Percentiles rank a stretch among this genome's conserved stretches.
phyloP scores from a whole-genome alignment of 192 early-diverging fungal species.

The Coemansia sp. region DNA sequence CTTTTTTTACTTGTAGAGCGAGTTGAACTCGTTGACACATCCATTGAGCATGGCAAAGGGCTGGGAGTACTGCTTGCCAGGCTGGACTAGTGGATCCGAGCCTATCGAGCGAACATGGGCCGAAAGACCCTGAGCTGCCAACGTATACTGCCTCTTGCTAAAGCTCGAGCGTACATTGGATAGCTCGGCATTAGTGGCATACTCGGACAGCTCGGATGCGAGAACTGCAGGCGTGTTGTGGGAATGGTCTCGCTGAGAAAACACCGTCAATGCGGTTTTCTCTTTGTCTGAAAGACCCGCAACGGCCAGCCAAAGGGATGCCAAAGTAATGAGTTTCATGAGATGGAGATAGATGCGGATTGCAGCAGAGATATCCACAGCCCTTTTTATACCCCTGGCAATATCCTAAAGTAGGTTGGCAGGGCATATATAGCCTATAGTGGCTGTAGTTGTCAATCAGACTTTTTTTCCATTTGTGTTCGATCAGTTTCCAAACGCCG shows the following conservation, averaged over 20 bases:
- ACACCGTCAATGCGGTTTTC: slow-evolving; percentile 15
- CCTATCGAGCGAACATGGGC: slow-evolving; percentile 15
- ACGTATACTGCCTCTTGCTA: slow-evolving; percentile 15
- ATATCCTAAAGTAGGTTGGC: no score
- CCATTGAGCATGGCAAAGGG: slow-evolving; percentile 27
- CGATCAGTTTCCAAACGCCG: no score
- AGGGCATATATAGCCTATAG: no score
- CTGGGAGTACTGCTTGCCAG: slow-evolving; percentile 14
- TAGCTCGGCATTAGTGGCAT: slow-evolving; percentile 20
- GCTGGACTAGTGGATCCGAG: slow-evolving; percentile 27
- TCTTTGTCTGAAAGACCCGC: slow-evolving; percentile 24
- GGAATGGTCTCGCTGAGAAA: slow-evolving; percentile 18
- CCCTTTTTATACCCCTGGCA: slow-evolving; percentile 5
- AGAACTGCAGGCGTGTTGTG: slow-evolving; percentile 5
- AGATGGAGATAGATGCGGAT: slow-evolving; percentile 7
- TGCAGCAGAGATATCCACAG: slow-evolving; percentile 63
- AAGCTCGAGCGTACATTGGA: slow-evolving; percentile 9
- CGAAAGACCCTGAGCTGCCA: slow-evolving; percentile 6
- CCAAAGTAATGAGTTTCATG: not conserved
- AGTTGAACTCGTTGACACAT: slow-evolving; percentile 18
- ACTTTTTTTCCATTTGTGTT: no score
- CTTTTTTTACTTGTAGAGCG: slow-evolving; percentile 11
- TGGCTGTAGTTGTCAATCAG: no score
- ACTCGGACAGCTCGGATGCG: slow-evolving; percentile 21
- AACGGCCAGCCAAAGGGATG: not conserved